These are phyloP conservation scores for Penicillium sp. DNA, from an alignment of 2,329 filamentous ascomycete genomes.

Conservation along the genomic window DNA sequence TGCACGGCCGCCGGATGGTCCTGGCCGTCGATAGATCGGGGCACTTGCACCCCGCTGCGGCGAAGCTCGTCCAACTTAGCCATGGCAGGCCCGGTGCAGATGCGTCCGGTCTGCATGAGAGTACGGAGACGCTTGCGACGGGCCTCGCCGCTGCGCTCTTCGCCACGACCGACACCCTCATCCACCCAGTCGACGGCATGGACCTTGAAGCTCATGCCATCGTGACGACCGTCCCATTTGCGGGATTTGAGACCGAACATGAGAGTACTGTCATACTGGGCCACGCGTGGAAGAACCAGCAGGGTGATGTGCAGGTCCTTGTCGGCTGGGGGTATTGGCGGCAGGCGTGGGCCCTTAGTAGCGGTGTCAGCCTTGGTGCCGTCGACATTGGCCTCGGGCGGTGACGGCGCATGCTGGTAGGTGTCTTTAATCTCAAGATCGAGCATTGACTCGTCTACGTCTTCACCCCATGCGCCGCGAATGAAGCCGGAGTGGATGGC, in stretches of 20 bases:
- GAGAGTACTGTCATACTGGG: constrained; percentile 72
- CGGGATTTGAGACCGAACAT: constrained; percentile 80
- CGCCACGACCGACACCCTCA: constrained; percentile 56
- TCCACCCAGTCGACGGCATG: constrained; percentile 80
- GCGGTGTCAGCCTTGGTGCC: constrained; percentile 7
- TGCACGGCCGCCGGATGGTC: constrained; percentile 31
- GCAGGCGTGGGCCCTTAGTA: constrained; percentile 34
- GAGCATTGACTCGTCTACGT: constrained; percentile 69
- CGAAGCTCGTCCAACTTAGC: constrained; percentile 39
- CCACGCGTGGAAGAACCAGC: constrained; percentile 74
- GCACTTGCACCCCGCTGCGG: constrained; percentile 30
- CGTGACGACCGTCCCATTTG: constrained; percentile 73
- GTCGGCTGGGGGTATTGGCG: constrained; percentile 57
- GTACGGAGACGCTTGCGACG: constrained; percentile 51
- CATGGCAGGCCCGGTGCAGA: constrained; percentile 42
- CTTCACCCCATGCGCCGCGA: constrained; percentile 79
- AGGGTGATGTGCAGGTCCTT: constrained; percentile 86
- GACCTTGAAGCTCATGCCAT: constrained; percentile 87
- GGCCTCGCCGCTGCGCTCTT: constrained; percentile 49
- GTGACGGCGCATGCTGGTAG: constrained; percentile 45
- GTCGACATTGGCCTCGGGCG: constrained; percentile 35
- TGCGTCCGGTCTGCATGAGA: constrained; percentile 44
- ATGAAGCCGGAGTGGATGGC: constrained; percentile 94
- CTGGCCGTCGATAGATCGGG: constrained; percentile 28
- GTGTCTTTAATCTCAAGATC: constrained; percentile 53